Evolutionary conservation across 306 rosid genomes (phyloP).

Genomic region (Quercus rubra): DNA sequence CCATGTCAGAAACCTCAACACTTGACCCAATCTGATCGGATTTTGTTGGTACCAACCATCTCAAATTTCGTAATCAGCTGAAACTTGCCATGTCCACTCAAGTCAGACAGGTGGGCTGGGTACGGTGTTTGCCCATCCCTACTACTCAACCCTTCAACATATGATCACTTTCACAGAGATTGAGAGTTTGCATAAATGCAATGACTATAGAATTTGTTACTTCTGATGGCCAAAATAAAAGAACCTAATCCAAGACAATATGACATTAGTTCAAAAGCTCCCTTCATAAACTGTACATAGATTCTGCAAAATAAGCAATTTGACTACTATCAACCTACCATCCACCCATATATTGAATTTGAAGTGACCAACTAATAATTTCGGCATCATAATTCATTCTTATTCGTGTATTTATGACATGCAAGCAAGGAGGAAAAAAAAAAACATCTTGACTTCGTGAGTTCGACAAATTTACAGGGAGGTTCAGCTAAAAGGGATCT

Average conservation of each 20-base stretch:
- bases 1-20: no score
- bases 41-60: no score
- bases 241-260: neutral
- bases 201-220: no score
- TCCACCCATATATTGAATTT: no score
- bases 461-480: slow-evolving; percentile 34
- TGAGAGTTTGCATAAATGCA: no score
- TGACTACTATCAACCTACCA: neutral
- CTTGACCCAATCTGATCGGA: no score
- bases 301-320: neutral
- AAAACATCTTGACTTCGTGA: neutral
- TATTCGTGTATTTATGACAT: neutral
- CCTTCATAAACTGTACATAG: neutral
- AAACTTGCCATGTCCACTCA: no score
- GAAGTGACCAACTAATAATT: neutral
- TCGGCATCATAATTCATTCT: neutral
- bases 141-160: no score
- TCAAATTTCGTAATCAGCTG: no score
- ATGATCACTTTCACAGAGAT: no score
- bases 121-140: no score
- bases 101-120: no score
- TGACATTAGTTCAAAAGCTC: neutral
- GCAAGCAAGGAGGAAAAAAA: neutral
- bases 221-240: neutral
- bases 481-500: neutral